Base-by-base conservation (phyloP, 306 rosid genomes). In the Cucumis cinereus region DNA sequence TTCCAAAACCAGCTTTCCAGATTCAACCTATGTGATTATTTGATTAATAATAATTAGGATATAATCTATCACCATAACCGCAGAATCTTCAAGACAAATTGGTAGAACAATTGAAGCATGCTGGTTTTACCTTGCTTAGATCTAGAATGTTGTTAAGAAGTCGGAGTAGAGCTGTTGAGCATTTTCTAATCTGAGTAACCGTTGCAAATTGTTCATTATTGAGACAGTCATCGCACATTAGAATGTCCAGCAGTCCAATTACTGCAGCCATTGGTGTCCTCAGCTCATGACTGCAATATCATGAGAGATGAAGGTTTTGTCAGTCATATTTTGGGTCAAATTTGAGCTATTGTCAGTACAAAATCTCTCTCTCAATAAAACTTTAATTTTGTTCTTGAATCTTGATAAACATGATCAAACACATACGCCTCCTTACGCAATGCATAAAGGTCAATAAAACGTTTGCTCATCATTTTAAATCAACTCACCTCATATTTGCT, bases 241-340 rank as follows among this genome's bases (percentile, higher is more conserved):
- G 98, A 82, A 95, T 95, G 91, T 95, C 99, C 56, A 95, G 90
- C 83, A 95, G 81, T 58, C 99, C 99, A 45, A 95, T 95, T 68
- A 95, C 99, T 24, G 99, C 99, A 47, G 99, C 99, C 99, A 92
- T 95, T 3, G 99, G 99, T 10, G 99, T 95, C 91, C 99, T 88
- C 80, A 95, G 80, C 77, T 95, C 99, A 84, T 95, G 99, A 83
- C 98, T 95, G 93, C 58, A 67, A 80, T 52, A 52, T 72, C 84
- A 20, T 56, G 60, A 81, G 79, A 40, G 19, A 38, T 43, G 12
- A 22, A 59, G 53, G 38, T 16, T 70, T 52, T 8, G 7, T 75
- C 60, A 28, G n/a, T 24, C 53, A 36, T 40, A 62, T 6, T 8
- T 16, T 62, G 43, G 22, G 16, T 40, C 49, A 66, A n/a, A 40